Evolutionary conservation across 2,329 filamentous ascomycete species (phyloP).

Genomic region (Exophiala sp.): DNA sequence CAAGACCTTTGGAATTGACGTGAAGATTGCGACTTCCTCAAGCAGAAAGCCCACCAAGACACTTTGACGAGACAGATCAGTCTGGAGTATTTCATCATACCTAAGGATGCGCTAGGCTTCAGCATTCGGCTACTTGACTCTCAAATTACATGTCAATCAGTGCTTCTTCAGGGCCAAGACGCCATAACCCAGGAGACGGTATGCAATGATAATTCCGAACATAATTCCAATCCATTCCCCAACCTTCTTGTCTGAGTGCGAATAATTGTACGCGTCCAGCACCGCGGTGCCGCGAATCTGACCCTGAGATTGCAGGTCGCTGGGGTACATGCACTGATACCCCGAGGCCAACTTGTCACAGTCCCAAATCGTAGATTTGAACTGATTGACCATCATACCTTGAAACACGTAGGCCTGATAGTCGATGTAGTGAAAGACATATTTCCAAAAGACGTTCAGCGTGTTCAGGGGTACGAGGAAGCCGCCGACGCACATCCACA

Average conservation of each 20-base stretch:
- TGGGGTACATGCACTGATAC: conserved; percentile 70
- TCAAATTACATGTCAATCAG: neutral
- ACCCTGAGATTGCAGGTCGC: conserved; percentile 60
- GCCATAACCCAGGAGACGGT: conserved; percentile 55
- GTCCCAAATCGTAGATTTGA: conserved; percentile 60
- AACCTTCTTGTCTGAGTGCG: conserved; percentile 56
- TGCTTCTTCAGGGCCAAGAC: conserved; percentile 17
- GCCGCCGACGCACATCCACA: conserved; percentile 83
- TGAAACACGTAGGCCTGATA: conserved; percentile 79
- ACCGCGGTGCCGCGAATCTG: conserved; percentile 69
- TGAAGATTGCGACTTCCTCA: no score
- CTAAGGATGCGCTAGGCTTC: neutral
- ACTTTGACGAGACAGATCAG: no score
- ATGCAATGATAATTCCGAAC: conserved; percentile 70
- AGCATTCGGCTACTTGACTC: neutral
- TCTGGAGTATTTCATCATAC: neutral
- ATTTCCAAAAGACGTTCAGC: conserved; percentile 75
- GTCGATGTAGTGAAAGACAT: conserved; percentile 84
- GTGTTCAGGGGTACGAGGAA: conserved; percentile 71
- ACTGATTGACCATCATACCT: conserved; percentile 92
- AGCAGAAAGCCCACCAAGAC: no score
- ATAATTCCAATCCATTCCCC: conserved; percentile 74
- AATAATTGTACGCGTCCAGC: conserved; percentile 66
- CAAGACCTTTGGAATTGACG: no score
- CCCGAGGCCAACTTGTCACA: conserved; percentile 48